Evolutionary conservation across 2,329 filamentous ascomycete species (phyloP).

Genomic region (Eutypella sp.): DNA sequence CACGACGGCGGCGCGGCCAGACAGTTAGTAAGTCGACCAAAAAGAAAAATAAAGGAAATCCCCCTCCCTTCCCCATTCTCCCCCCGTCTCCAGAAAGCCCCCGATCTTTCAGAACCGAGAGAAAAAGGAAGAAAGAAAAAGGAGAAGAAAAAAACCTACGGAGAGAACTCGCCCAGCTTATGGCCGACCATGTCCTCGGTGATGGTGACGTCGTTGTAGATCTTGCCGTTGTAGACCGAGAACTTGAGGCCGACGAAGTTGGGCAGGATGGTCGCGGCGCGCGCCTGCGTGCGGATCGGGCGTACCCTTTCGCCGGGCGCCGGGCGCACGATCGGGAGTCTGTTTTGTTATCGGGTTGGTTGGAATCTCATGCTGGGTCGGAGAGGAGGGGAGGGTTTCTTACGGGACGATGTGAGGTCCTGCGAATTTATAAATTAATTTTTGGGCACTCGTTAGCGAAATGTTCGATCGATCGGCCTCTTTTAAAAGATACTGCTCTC

Average conservation of each 20-base stretch:
- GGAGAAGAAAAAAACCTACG: conserved; percentile 52
- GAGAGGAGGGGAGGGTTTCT: conserved; percentile 23
- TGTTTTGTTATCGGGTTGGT: conserved; percentile 18
- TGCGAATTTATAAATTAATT: conserved; percentile 24
- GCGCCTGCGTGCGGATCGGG: conserved; percentile 81
- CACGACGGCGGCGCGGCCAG: background rate
- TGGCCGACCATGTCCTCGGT: conserved; percentile 96
- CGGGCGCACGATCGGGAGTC: conserved; percentile 59
- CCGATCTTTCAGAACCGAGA: background rate
- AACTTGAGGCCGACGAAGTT: conserved; percentile 89
- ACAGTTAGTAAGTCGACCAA: background rate
- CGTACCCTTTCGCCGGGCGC: conserved; percentile 58
- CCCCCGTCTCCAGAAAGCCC: too few species aligned
- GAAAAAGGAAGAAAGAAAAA: background rate
- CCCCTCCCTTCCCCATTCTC: too few species aligned
- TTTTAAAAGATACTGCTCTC: too few species aligned
- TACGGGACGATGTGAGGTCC: conserved; percentile 70
- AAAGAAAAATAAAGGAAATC: too few species aligned
- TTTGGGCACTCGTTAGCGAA: too few species aligned
- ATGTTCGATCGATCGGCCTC: too few species aligned
- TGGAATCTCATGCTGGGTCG: too few species aligned
- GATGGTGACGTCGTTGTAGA: conserved; percentile 74
- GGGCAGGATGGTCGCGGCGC: conserved; percentile 82
- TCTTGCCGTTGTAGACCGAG: conserved; percentile 87
- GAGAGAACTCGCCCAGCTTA: conserved; percentile 87